phyloP scores from a whole-genome alignment of 2,329 filamentous ascomycete species.

The Stylonectria norvegica region DNA sequence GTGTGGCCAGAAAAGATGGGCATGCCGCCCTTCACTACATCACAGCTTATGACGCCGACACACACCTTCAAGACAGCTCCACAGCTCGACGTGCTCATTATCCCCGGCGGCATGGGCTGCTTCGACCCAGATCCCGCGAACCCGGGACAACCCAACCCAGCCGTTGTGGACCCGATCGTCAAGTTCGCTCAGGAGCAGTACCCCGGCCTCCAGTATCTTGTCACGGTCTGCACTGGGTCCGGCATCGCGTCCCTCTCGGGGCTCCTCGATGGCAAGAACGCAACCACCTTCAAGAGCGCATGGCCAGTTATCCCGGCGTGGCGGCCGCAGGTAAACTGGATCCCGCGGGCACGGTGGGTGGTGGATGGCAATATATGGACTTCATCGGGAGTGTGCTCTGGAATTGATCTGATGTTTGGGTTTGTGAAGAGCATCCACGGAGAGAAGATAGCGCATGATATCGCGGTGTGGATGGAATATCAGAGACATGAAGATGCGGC shows the following conservation, averaged over 20 bases:
- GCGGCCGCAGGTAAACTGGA: conserved; percentile 48
- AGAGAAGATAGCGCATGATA: conserved; percentile 40
- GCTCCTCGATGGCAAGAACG: conserved; percentile 48
- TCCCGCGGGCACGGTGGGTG: conserved; percentile 54
- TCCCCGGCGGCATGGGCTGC: conserved; percentile 52
- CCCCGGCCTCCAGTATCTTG: conserved; percentile 42
- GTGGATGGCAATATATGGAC: conserved; percentile 57
- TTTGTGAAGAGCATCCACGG: conserved; percentile 54
- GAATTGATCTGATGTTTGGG: conserved; percentile 59
- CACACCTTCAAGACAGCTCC: conserved; percentile 44
- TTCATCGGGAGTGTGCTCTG: conserved; percentile 55
- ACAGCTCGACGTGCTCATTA: conserved; percentile 50
- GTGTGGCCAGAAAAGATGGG: conserved; percentile 11
- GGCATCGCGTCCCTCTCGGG: conserved; percentile 50
- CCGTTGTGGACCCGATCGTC: conserved; percentile 29
- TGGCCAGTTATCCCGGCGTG: conserved; percentile 40
- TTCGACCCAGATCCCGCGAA: conserved; percentile 9
- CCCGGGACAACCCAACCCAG: conserved; percentile 23
- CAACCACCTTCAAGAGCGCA: conserved; percentile 56
- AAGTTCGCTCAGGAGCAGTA: conserved; percentile 39
- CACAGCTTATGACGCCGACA: conserved; percentile 25
- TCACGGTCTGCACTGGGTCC: conserved; percentile 58
- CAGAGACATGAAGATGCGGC: conserved; percentile 43
- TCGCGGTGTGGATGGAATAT: conserved; percentile 55
- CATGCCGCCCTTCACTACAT: conserved; percentile 10